Percentiles rank a stretch among this genome's conserved stretches.
Evolutionary conservation across 495 filamentous ascomycete genomes (phyloP).

Genomic region (Tuber microsphaerosporum): DNA sequence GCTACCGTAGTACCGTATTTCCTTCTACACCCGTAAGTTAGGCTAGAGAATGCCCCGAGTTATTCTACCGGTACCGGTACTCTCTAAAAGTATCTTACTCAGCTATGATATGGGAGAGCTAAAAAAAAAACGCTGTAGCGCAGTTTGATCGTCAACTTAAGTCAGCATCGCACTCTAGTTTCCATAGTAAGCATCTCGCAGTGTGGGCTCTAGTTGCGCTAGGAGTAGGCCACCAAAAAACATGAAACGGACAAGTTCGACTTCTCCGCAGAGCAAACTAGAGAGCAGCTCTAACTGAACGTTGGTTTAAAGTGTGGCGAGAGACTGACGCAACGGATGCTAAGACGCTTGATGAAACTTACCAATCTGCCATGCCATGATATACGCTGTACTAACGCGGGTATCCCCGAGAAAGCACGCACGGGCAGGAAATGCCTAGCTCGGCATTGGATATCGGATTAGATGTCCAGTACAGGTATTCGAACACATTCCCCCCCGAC

Average conservation of each 20-base stretch:
- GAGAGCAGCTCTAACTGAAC: background rate
- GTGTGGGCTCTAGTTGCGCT: background rate
- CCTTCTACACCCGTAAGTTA: background rate
- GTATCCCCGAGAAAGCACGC: background rate
- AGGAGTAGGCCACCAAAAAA: background rate
- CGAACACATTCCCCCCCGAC: background rate
- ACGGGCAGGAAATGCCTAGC: background rate
- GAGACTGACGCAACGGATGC: background rate
- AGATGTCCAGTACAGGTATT: background rate
- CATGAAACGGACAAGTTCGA: background rate
- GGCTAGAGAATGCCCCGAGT: background rate
- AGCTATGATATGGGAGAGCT: background rate
- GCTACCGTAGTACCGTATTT: background rate
- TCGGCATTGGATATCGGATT: background rate
- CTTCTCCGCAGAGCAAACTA: background rate
- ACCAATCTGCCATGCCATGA: background rate
- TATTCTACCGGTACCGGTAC: too few relatives aligned
- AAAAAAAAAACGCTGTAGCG: background rate
- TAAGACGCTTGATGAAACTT: background rate
- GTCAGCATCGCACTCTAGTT: background rate
- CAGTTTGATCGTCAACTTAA: background rate
- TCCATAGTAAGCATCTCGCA: background rate
- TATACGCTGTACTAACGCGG: background rate
- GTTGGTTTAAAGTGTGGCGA: constrained; percentile 1
- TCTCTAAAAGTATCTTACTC: background rate